These are phyloP conservation scores for Dactylellina sp. DNA, from an alignment of 2,329 filamentous ascomycete species.

Conservation along the genomic window DNA sequence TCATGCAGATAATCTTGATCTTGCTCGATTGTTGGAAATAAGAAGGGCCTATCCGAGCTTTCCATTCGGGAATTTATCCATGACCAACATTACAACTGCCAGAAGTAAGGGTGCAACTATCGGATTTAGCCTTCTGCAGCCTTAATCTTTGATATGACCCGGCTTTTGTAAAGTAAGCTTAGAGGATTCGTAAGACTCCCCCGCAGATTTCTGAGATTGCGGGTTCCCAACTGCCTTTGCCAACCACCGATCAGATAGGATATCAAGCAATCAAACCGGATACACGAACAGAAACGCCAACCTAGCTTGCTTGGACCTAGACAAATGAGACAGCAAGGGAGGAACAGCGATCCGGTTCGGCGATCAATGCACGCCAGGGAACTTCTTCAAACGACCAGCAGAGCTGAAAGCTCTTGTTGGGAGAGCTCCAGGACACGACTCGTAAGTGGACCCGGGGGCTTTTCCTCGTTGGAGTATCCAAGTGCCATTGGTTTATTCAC, in stretches of 20 bases:
- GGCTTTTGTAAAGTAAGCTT: slow-evolving; percentile 1
- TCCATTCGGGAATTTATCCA: slow-evolving; percentile 19
- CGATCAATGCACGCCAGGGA: slow-evolving; percentile 21
- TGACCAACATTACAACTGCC: slow-evolving; percentile 8
- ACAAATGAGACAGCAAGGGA: slow-evolving; percentile 13
- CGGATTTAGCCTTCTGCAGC: slow-evolving; percentile 22
- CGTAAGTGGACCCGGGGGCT: not conserved
- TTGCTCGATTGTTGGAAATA: slow-evolving; percentile 1
- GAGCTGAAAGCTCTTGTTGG: slow-evolving; percentile 18
- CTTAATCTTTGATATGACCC: slow-evolving; percentile 10
- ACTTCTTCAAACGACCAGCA: slow-evolving; percentile 2
- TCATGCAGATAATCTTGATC: slow-evolving; percentile 19
- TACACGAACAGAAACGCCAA: slow-evolving; percentile 21
- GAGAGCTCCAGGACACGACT: slow-evolving; percentile 25
- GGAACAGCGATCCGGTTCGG: slow-evolving; percentile 17
- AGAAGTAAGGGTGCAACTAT: slow-evolving; percentile 9
- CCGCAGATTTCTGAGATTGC: too few relatives aligned
- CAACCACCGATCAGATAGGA: not conserved
- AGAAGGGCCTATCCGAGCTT: slow-evolving; percentile 7
- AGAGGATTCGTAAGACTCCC: not conserved
- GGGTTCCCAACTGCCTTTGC: too few relatives aligned
- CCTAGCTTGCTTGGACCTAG: not conserved
- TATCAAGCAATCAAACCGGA: slow-evolving; percentile 11
- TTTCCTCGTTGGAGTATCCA: not conserved
- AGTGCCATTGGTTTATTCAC: not conserved